Percentiles rank a stretch among this genome's conserved stretches.
Evolutionary conservation across 1,139 yeast species (phyloP).

Genomic region (Debaryomycetaceae sp.): DNA sequence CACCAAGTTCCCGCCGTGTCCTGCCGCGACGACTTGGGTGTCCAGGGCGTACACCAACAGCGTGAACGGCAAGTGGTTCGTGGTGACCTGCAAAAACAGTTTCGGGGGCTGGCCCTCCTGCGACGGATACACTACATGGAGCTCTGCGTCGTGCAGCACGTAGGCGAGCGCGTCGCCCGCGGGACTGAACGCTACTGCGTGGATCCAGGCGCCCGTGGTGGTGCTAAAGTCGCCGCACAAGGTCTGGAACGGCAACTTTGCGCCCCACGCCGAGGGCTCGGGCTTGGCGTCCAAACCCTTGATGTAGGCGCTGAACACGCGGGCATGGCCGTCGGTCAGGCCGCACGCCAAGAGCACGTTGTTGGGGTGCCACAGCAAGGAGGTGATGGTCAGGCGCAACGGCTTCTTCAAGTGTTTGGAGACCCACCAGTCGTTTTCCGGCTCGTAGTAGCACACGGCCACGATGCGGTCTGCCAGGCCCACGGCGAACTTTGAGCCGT

Average conservation of each 20-base stretch:
- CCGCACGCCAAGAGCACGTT: slow-evolving; percentile 83
- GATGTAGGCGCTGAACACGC: slow-evolving; percentile 88
- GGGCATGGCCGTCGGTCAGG: slow-evolving; percentile 88
- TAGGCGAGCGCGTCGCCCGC: slow-evolving; percentile 69
- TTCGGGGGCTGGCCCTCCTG: slow-evolving; percentile 53
- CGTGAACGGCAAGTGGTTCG: slow-evolving; percentile 77
- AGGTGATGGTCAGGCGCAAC: slow-evolving; percentile 73
- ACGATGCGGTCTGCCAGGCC: slow-evolving; percentile 92
- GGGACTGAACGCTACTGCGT: slow-evolving; percentile 81
- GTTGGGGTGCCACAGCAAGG: slow-evolving; percentile 92
- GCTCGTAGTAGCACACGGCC: slow-evolving; percentile 93
- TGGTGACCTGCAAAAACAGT: slow-evolving; percentile 37
- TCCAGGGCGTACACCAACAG: slow-evolving; percentile 61
- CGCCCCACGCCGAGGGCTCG: slow-evolving; percentile 80
- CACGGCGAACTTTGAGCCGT: slow-evolving; percentile 88
- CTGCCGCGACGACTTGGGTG: slow-evolving; percentile 69
- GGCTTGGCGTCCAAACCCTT: slow-evolving; percentile 88
- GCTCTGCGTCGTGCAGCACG: slow-evolving; percentile 68
- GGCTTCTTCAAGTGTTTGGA: slow-evolving; percentile 95
- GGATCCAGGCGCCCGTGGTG: slow-evolving; percentile 83
- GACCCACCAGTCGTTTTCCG: slow-evolving; percentile 98
- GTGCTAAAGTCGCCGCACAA: slow-evolving; percentile 76
- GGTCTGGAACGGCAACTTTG: slow-evolving; percentile 90
- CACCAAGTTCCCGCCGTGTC: slow-evolving; percentile 87
- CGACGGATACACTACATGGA: slow-evolving; percentile 65